Evolutionary conservation across 345 rosid genomes (phyloP), one percentile per base, ranked within the genome.

Genomic region (Cardamine chenopodiifolia): DNA sequence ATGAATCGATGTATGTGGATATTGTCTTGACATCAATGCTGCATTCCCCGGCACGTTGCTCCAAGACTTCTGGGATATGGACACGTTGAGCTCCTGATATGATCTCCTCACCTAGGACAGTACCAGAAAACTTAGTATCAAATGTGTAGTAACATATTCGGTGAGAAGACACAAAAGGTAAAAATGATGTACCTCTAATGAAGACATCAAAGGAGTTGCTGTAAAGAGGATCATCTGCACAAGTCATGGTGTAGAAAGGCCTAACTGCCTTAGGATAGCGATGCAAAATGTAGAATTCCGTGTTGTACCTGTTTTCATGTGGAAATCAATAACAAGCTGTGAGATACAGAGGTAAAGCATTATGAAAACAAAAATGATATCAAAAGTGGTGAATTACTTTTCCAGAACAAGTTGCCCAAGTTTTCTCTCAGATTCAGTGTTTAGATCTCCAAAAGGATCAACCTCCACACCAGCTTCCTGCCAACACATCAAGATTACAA

Each of bases 31-130:
- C 90, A 69, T 95, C 92, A 58, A 92, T 90, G 17, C 92, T 93
- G 58, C 83, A 76, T 54, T 83, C 85, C 77, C 75, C 70, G 7
- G 97, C 99, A 14, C 89, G 97, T 84, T 89, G 79, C 17, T 80
- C 82, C 83, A 95, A 81, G 66, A 85, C 57, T 40, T 92, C 93
- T 19, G 96, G 87, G 40, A 80, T 87, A 80, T 92, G 97, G 61
- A 92, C 65, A 89, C 97, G 97, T 81, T 95, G 97, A 47, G 90
- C 97, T 77, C 97, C 99, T 5, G 99, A 91, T 53, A 95, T 92
- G 34, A 95, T 95, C 86, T 92, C 97, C 88, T 92, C 97, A 2
- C 99, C 98, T 91, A 32, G 48, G 55, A 22, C 28, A n/a, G 48
- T 73, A 63, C 39, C 60, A 34, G 4, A 13, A 26, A 28, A 20